Evolutionary conservation across 163 green algal species (phyloP).

Genomic region (Volvox carteri): DNA sequence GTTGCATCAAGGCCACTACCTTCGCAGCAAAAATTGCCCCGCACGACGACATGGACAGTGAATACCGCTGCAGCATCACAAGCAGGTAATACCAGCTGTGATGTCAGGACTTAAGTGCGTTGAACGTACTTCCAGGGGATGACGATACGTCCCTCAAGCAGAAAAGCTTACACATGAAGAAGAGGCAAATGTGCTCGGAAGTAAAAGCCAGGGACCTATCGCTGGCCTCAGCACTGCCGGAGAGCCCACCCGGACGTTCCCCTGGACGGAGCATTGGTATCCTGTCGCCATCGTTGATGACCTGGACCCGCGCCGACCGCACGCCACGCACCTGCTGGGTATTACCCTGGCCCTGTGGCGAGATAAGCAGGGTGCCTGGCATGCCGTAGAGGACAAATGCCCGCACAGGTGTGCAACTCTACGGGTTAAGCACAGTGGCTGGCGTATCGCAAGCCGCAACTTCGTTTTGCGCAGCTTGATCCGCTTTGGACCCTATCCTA

Average conservation of each 20-base stretch:
- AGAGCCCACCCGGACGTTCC: neutral
- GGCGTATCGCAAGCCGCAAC: no score
- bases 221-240: neutral
- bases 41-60: neutral
- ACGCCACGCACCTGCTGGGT: constrained; percentile 69
- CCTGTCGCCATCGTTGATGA: constrained; percentile 57
- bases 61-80: neutral
- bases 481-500: no score
- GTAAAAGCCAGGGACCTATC: neutral
- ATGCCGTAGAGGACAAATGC: constrained; percentile 74
- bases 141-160: neutral
- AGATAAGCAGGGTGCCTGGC: constrained; percentile 66
- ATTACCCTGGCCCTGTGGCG: constrained; percentile 72
- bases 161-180: neutral
- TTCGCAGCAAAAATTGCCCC: neutral
- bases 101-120: neutral
- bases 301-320: constrained; percentile 62
- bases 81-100: neutral
- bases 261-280: constrained; percentile 40
- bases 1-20: neutral
- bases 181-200: neutral
- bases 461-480: no score
- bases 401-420: constrained; percentile 70
- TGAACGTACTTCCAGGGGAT: neutral
- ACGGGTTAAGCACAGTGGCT: no score